These are phyloP conservation scores for Talaromyces sp. DNA, from an alignment of 2,329 filamentous ascomycete genomes.

Conservation along the genomic window DNA sequence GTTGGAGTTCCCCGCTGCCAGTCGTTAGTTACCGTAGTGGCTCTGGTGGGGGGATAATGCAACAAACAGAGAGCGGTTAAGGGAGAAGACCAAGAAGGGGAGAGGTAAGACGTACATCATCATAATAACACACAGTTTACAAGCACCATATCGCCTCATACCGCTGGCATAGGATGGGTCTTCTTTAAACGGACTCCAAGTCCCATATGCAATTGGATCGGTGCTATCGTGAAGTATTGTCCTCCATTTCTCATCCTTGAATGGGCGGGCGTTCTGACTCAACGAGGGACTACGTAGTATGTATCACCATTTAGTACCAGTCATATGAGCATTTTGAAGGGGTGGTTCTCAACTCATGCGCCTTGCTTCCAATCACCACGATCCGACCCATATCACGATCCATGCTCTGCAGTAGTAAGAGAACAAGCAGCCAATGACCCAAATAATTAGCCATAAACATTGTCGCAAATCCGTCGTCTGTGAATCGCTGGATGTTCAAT, in stretches of 20 bases:
- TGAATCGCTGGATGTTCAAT: slow-evolving; percentile 15
- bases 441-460: slow-evolving; percentile 21
- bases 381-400: slow-evolving; percentile 19
- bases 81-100: too few species aligned
- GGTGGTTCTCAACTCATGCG: slow-evolving; percentile 17
- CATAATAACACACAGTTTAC: slow-evolving; percentile 38
- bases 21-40: neutral
- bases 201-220: slow-evolving; percentile 11
- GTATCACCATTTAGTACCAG: neutral
- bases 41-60: neutral
- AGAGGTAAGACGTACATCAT: slow-evolving; percentile 23
- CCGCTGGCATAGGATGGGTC: slow-evolving; percentile 25
- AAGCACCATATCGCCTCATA: slow-evolving; percentile 37
- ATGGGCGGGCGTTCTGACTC: neutral
- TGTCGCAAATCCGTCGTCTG: slow-evolving; percentile 18
- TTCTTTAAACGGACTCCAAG: slow-evolving; percentile 17
- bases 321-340: neutral
- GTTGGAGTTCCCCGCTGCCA: slow-evolving; percentile 29
- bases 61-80: too few species aligned
- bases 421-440: slow-evolving; percentile 20
- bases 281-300: neutral
- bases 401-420: slow-evolving; percentile 22
- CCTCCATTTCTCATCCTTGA: slow-evolving; percentile 10
- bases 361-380: slow-evolving; percentile 18
- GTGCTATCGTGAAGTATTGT: slow-evolving; percentile 12